phyloP scores from a whole-genome alignment of 2,329 filamentous ascomycete genomes.

The Neodidymelliopsis sp. region DNA sequence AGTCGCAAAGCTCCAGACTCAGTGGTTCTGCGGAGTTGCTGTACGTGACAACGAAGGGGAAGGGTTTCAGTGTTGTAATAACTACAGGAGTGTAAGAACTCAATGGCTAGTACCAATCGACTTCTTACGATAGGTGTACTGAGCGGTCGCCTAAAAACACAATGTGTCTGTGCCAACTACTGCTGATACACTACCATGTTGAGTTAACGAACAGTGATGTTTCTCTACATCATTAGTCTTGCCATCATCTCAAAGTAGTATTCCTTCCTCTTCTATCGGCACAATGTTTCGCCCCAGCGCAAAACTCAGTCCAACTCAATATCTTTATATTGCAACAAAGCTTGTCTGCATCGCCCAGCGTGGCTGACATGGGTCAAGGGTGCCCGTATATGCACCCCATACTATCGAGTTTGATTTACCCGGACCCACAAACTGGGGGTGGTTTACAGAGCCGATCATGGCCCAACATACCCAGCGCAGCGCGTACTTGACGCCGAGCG shows the following conservation, averaged over 20 bases:
- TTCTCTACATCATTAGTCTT: not conserved
- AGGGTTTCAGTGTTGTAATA: too few relatives aligned
- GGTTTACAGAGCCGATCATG: constrained; percentile 2
- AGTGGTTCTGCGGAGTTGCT: too few relatives aligned
- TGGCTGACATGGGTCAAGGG: constrained; percentile 1
- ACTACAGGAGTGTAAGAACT: too few relatives aligned
- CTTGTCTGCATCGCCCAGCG: constrained; percentile 6
- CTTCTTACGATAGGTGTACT: not conserved
- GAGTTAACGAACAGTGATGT: not conserved
- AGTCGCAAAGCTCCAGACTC: too few relatives aligned
- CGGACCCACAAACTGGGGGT: constrained; percentile 11
- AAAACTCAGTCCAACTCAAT: constrained; percentile 14
- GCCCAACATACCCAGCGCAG: not conserved
- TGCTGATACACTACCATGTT: not conserved
- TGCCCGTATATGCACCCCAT: constrained; percentile 14
- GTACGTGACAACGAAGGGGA: too few relatives aligned
- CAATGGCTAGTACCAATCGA: not conserved
- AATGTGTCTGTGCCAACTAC: not conserved
- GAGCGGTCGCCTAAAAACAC: not conserved
- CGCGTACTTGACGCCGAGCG: not conserved
- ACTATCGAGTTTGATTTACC: constrained; percentile 15
- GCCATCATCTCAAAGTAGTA: not conserved
- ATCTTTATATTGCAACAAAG: constrained; percentile 9
- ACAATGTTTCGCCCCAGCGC: constrained; percentile 8
- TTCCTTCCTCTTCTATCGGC: not conserved